Conservation (phyloP, 257 asterid species). For the Cruciata laevipes region DNA sequence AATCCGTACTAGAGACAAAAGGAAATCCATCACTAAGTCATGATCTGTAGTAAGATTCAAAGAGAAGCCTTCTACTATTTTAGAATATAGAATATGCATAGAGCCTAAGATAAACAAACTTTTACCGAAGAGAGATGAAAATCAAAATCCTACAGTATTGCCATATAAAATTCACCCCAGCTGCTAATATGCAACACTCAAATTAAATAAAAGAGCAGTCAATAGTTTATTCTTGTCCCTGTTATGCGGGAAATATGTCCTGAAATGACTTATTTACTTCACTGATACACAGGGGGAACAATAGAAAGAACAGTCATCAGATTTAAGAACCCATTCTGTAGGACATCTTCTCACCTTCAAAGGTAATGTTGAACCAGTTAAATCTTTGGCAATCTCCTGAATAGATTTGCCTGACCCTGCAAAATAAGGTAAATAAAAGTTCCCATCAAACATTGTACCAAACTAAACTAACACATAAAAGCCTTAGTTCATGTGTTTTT, state of each 20-base stretch:
- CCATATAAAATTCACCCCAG: background rate
- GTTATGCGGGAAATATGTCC: background rate
- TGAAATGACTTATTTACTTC: background rate
- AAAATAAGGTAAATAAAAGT: slow-evolving; percentile 7
- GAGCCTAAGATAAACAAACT: background rate
- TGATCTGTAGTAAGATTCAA: background rate
- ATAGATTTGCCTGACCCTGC: slow-evolving; percentile 70
- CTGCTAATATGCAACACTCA: background rate
- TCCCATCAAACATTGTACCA: background rate
- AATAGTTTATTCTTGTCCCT: background rate
- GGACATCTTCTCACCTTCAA: slow-evolving; percentile 56
- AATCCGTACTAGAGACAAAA: background rate
- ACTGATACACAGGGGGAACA: background rate
- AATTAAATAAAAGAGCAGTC: background rate
- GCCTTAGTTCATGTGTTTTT: background rate
- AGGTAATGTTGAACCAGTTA: slow-evolving; percentile 60
- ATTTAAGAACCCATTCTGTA: background rate
- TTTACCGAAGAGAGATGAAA: background rate
- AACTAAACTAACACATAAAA: background rate
- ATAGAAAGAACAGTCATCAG: background rate
- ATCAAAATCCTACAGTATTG: background rate
- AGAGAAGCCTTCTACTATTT: too few relatives aligned
- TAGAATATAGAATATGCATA: background rate
- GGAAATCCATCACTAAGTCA: background rate
- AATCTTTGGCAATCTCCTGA: slow-evolving; percentile 76